Base-by-base conservation (phyloP, 2,329 filamentous ascomycete genomes). In the Cercospora berteroae region DNA sequence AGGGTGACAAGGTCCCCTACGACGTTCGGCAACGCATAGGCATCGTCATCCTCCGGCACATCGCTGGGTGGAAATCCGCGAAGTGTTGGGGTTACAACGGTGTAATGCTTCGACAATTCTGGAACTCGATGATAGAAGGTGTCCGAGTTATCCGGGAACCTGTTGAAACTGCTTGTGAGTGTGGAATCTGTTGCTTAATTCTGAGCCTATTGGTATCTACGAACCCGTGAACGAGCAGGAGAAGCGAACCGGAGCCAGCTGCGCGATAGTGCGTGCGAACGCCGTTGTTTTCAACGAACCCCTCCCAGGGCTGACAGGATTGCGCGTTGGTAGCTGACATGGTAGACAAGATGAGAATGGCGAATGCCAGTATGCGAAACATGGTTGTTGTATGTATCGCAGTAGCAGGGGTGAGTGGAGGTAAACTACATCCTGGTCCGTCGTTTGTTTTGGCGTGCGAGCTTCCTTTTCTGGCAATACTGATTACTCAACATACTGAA, bases 231-330 rank as follows among this genome's bases (percentile, higher is more conserved):
- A 48, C 29, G 16, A 64, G 62, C 25, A 64, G 55, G 1, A 64
- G 62, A 12, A 64, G 62, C 1, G 50, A n/a, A 13, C 62, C 62
- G 5, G 50, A 64, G 16, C 50, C 62, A 27, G 48, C 23, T 36
- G 62, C 62, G 16, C 62, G 62, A 29, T 58, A 64, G 50, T 64
- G 62, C 20, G 62, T 64, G 39, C 55, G 50, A 18, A 64, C 31
- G 23, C 62, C 62, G 2, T 58, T 33, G 50, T 64, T 64, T 3
- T 64, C 62, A 12, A 64, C 50, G 62, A 64, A 64, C 9, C 62
- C 62, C 50, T 64, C 62, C 27, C 50, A 58, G n/a, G 62, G 27
- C 29, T 64, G 52, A 31, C 42, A 20, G 2, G 42, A 25, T 52
- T 31, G 60, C 27, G 39, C 60, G 16, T 52, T 20, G 5, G 48